Evolutionary conservation across 148 eudicot genomes (phyloP).

Genomic region (Persicaria tinctoria): DNA sequence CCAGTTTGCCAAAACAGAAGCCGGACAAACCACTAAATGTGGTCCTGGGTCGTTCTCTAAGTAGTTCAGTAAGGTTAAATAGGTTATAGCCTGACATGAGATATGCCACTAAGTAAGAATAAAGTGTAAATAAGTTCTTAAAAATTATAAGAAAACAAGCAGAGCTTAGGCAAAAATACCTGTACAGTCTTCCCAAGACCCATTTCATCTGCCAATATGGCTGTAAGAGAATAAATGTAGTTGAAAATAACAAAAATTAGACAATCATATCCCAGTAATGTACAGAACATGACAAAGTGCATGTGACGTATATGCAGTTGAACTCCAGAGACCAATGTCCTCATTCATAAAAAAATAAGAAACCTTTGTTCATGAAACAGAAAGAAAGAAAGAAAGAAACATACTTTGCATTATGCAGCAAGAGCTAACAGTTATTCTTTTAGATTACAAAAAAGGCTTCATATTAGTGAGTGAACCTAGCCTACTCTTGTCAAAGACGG

Average conservation of each 20-base stretch:
- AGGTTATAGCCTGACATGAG: slow-evolving; percentile 75
- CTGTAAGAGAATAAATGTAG: slow-evolving; percentile 37
- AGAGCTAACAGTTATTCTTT: neutral
- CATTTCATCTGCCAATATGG: slow-evolving; percentile 99
- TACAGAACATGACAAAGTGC: neutral
- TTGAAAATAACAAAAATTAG: neutral
- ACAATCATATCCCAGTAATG: neutral
- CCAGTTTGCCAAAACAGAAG: slow-evolving; percentile 97
- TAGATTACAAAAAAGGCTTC: neutral
- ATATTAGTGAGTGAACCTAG: neutral
- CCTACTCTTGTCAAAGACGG: neutral
- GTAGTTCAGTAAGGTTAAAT: slow-evolving; percentile 75
- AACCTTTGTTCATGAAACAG: neutral
- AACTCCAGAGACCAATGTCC: neutral
- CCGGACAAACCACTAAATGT: slow-evolving; percentile 94
- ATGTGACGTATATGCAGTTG: neutral
- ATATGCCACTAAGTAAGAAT: slow-evolving; percentile 10
- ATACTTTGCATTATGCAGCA: neutral
- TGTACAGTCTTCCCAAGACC: slow-evolving; percentile 98
- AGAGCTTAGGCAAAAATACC: slow-evolving; percentile 28
- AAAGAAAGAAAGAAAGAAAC: neutral
- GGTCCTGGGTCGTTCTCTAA: slow-evolving; percentile 93
- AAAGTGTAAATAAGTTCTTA: neutral
- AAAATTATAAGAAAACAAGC: neutral
- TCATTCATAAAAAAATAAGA: neutral